A percentile compares a stretch with the other conserved stretches of the same genome.
Evolutionary conservation across 257 asterid species (phyloP).

Genomic region (Solanum piurae): DNA sequence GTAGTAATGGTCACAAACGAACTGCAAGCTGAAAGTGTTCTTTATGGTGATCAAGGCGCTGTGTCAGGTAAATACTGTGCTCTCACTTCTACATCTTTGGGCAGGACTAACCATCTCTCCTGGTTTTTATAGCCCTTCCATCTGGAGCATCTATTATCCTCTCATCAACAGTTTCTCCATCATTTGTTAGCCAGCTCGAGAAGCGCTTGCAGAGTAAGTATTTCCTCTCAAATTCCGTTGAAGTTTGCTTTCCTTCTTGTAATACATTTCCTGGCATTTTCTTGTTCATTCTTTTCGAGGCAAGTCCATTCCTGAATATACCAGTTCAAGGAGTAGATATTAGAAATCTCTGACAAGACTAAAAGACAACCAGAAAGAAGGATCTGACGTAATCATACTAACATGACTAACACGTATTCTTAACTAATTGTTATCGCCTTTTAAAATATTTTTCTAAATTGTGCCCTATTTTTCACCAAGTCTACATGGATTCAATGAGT

Average conservation of each 20-base stretch:
- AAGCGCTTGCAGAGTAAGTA: slow-evolving; percentile 71
- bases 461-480: not conserved
- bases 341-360: not conserved
- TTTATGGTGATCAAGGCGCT: slow-evolving; percentile 74
- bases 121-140: slow-evolving; percentile 62
- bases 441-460: not conserved
- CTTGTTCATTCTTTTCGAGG: not conserved
- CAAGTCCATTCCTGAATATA: not conserved
- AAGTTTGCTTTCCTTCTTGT: not conserved
- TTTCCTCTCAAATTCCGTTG: slow-evolving; percentile 1
- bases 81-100: slow-evolving; percentile 4
- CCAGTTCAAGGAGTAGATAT: not conserved
- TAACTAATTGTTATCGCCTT: not conserved
- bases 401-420: not conserved
- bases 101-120: slow-evolving; percentile 19
- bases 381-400: not conserved
- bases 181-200: slow-evolving; percentile 74
- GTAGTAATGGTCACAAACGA: slow-evolving; percentile 93
- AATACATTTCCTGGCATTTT: not conserved
- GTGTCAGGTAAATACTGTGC: slow-evolving; percentile 50
- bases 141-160: slow-evolving; percentile 77
- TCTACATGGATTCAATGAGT: not conserved
- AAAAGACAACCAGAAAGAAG: not conserved
- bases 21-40: slow-evolving; percentile 88
- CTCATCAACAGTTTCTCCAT: slow-evolving; percentile 93